These are phyloP conservation scores for Dendrostoma leiphaemia DNA, from an alignment of 2,329 filamentous ascomycete species.

Conservation along the genomic window DNA sequence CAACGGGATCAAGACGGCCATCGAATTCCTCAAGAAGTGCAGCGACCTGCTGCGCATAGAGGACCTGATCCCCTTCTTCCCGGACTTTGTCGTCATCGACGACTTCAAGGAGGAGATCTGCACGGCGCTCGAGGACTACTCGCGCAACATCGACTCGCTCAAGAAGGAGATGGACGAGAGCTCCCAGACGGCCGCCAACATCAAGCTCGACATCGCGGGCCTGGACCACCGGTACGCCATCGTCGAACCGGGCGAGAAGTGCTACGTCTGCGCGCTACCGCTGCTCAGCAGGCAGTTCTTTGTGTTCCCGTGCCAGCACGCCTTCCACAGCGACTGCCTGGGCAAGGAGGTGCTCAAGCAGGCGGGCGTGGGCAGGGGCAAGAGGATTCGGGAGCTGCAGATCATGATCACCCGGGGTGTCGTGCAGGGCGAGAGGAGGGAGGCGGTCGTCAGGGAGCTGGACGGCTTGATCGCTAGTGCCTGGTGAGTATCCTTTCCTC, in stretches of 20 bases:
- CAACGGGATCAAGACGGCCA: constrained; percentile 86
- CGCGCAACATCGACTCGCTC: constrained; percentile 81
- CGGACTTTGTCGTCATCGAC: constrained; percentile 97
- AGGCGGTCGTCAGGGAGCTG: constrained; percentile 81
- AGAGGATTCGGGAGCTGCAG: constrained; percentile 83
- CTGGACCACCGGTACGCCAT: constrained; percentile 91
- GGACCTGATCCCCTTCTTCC: constrained; percentile 96
- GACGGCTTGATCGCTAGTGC: constrained; percentile 88
- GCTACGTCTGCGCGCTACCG: constrained; percentile 83
- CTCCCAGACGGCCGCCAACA: constrained; percentile 82
- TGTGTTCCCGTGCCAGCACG: constrained; percentile 97
- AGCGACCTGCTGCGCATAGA: constrained; percentile 85
- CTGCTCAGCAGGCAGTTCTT: constrained; percentile 92
- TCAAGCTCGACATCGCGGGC: constrained; percentile 82
- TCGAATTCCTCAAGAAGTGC: constrained; percentile 89
- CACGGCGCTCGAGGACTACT: constrained; percentile 88
- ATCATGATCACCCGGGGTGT: constrained; percentile 76
- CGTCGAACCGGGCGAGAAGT: constrained; percentile 93
- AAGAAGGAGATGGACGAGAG: constrained; percentile 96
- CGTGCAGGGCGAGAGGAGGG: constrained; percentile 67
- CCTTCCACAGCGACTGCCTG: constrained; percentile 94
- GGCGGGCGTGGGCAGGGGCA: constrained; percentile 70
- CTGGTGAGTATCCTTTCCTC: constrained; percentile 59
- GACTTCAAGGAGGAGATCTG: constrained; percentile 99
- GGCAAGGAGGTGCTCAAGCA: constrained; percentile 83